Evolutionary conservation across 208 protist genomes (phyloP).

Genomic region (Balamuthia mandrillaris): DNA sequence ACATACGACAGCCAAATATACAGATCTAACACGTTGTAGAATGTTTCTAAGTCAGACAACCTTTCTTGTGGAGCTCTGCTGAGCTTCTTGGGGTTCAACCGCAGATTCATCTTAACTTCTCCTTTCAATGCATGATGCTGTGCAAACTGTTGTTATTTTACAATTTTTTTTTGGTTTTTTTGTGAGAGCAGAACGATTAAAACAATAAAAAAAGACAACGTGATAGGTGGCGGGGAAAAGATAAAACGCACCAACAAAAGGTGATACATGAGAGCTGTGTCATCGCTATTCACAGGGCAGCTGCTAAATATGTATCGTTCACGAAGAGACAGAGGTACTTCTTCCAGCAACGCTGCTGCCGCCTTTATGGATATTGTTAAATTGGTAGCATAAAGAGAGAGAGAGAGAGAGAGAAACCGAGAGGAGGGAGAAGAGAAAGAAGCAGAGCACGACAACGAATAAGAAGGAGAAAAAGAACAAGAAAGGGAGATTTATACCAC

Average conservation of each 20-base stretch:
- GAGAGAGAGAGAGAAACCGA: too few species aligned
- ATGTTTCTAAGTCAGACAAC: constrained; percentile 6
- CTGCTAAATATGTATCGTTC: constrained; percentile 13
- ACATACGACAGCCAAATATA: too few species aligned
- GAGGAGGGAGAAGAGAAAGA: background rate
- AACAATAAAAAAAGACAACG: background rate
- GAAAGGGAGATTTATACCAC: too few species aligned
- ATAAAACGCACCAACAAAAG: background rate
- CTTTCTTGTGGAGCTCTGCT: background rate
- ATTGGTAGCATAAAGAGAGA: background rate
- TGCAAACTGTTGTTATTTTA: background rate
- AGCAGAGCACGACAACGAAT: background rate
- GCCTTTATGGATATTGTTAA: background rate
- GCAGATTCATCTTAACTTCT: background rate
- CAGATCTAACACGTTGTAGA: constrained; percentile 11
- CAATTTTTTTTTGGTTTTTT: background rate
- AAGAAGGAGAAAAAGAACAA: background rate
- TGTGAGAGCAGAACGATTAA: background rate
- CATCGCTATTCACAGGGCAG: background rate
- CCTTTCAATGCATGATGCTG: background rate
- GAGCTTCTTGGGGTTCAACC: background rate
- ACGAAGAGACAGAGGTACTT: background rate
- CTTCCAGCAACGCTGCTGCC: background rate
- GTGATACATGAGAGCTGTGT: background rate
- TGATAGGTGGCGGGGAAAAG: background rate